Evolutionary conservation across 495 filamentous ascomycete species (phyloP), one percentile per base, ranked within the genome.

Genomic region (Penicillium chermesinum): DNA sequence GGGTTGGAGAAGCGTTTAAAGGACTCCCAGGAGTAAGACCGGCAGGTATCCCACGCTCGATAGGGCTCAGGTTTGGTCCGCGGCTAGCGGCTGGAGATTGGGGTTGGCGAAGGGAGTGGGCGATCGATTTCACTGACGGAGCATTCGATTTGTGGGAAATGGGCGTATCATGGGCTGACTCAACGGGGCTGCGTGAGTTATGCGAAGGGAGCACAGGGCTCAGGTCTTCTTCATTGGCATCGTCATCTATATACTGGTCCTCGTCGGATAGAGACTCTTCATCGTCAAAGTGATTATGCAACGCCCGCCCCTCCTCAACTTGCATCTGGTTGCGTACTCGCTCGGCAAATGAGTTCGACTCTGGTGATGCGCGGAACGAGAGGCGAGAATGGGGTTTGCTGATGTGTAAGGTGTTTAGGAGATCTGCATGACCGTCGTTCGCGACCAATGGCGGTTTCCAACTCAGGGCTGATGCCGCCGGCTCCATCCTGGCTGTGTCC

Each of bases 241-340:
- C 27, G n/a, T 46, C 41, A 1, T 27, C n/a, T 7, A 16, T 34
- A 14, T 35, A 18, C 2, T 70, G 58, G 9, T 59, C 52, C 19
- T 64, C 59, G 9, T 46, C 52, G 18, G 61, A 60, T 19, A 69
- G 67, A 7, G 53, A 52, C 35, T 45, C 18, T 13, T 57, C 51
- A 7, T 71, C 66, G 7, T 64, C 52, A 17, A 64, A 61, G 18
- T 53, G 62, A 19, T 79, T 67, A 12, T 84, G 77, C 51, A 91
- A 73, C 12, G 84, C 84, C 51, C 74, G 72, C 5, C 82, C 87
- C 67, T 91, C 87, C 15, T 86, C 86, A 19, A 77, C 72, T 39
- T 83, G 74, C 80, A 89, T 88, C 63, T 84, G 75, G n/a, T 82
- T 82, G 40, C 83, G 83, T 1, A 83, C 66, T 37, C 72, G 69